A percentile compares a stretch with the other conserved stretches of the same genome.
Conservation (phyloP, 1,139 yeast species). For the Suhomyces maxii region DNA sequence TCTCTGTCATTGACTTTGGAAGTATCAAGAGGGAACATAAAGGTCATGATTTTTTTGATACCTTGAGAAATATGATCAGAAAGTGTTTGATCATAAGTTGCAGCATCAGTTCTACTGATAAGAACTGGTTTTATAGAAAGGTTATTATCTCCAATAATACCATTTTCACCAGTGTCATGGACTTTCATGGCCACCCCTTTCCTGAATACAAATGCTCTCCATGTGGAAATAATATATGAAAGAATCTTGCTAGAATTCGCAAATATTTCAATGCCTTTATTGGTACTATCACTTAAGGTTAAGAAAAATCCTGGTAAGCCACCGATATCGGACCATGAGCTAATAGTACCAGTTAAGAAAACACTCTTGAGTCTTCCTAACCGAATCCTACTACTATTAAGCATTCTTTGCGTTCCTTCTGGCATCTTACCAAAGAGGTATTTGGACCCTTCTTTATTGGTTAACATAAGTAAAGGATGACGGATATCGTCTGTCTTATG, state of each 20-base stretch:
- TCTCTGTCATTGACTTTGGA: conserved; percentile 35
- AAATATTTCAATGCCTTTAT: conserved; percentile 43
- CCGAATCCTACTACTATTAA: conserved; percentile 55
- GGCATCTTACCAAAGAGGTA: conserved; percentile 79
- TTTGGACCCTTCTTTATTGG: conserved; percentile 52
- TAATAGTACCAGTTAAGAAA: conserved; percentile 71
- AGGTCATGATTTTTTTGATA: conserved; percentile 35
- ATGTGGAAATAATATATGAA: conserved; percentile 64
- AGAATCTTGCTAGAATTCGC: conserved; percentile 40
- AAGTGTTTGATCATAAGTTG: background rate
- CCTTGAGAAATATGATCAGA: conserved; percentile 15
- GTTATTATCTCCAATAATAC: conserved; percentile 49
- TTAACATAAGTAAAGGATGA: conserved; percentile 59
- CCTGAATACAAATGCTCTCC: conserved; percentile 90
- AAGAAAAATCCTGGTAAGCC: conserved; percentile 89
- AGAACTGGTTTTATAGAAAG: conserved; percentile 55
- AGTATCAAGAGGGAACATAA: conserved; percentile 54
- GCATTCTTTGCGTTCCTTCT: conserved; percentile 81
- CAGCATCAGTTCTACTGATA: conserved; percentile 17
- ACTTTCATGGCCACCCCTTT: conserved; percentile 64
- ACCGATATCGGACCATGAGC: conserved; percentile 70
- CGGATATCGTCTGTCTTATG: conserved; percentile 62
- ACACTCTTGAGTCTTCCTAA: conserved; percentile 60
- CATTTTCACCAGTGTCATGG: conserved; percentile 32
- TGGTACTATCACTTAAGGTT: conserved; percentile 82